Evolutionary conservation across 441 rosid species (phyloP), one percentile per base, ranked within the genome.

Genomic region (Hypseocharis bilobata): DNA sequence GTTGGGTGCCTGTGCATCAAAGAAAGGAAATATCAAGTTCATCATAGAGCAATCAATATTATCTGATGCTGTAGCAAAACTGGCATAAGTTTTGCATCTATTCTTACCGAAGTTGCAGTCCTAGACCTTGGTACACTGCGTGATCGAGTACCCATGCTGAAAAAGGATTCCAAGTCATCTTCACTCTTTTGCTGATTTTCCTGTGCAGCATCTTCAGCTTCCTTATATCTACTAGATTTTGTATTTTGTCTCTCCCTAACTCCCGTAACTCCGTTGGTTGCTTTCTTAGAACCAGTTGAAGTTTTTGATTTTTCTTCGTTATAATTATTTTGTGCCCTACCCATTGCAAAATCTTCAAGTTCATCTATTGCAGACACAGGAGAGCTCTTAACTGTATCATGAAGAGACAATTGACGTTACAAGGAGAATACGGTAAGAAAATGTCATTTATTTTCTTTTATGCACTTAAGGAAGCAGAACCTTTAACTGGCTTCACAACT

Each of bases 291-390:
- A 34, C 25, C 62, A 0, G 42, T 27, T 32, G 66, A 59, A 65
- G 44, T 17, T 26, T 51, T 65, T 36, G 19, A 16, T 45, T 40
- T 60, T 10, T 38, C 29, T 17, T 47, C 17, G 4, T 16, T 47
- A 47, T 17, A 47, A 72, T 77, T 85, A 62, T 73, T 81, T 23
- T 44, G 74, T 68, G 59, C 78, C 34, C 77, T 71, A 58, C 80
- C 86, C 84, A 71, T 85, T 49, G 89, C 89, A 78, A 86, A 90
- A 30, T 80, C 83, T 74, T 87, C 91, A 72, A 93, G 90, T 67
- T 83, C 91, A 73, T 90, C 92, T 13, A 85, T 76, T 29, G 82
- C 70, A 78, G 96, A 81, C 26, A 57, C 73, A 66, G 40, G 74
- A 14, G 84, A 73, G 70, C 77, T 76, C 72, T 77, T 83, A 62